Conservation (phyloP, 2,329 filamentous ascomycete genomes). For the Onygenales sp. region DNA sequence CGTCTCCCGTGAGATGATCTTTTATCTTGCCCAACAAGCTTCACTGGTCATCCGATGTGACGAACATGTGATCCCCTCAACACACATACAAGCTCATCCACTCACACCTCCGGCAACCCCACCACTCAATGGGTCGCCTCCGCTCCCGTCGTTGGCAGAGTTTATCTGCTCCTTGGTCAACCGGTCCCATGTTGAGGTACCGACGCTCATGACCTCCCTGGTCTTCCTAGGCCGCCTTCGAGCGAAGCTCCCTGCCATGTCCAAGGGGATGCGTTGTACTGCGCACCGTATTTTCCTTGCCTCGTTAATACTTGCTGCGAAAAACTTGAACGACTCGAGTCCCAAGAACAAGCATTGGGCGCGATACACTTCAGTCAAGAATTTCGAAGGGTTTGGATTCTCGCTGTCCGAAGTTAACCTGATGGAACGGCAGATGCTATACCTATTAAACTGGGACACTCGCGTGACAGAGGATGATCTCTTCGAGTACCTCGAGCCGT, state of each 20-base stretch:
- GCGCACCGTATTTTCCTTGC: slow-evolving; percentile 95
- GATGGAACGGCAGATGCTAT: slow-evolving; percentile 98
- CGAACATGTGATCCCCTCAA: slow-evolving; percentile 37
- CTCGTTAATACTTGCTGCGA: slow-evolving; percentile 59
- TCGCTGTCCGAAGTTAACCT: slow-evolving; percentile 92
- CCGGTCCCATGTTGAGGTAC: slow-evolving; percentile 91
- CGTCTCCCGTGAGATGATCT: slow-evolving; percentile 40
- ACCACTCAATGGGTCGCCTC: slow-evolving; percentile 39
- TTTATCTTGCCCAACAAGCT: slow-evolving; percentile 37
- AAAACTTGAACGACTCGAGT: slow-evolving; percentile 97
- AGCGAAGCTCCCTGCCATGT: slow-evolving; percentile 78
- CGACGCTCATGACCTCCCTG: slow-evolving; percentile 91
- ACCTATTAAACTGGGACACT: slow-evolving; percentile 89
- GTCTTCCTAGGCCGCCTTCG: slow-evolving; percentile 85
- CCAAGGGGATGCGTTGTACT: slow-evolving; percentile 92
- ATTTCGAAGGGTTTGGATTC: slow-evolving; percentile 74
- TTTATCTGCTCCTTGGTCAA: slow-evolving; percentile 90
- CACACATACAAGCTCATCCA: slow-evolving; percentile 38
- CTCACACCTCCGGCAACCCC: slow-evolving; percentile 53
- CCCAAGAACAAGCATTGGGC: slow-evolving; percentile 99
- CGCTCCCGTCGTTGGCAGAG: slow-evolving; percentile 69
- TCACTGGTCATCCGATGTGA: slow-evolving; percentile 41
- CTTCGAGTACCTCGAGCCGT: slow-evolving; percentile 75
- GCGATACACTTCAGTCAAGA: slow-evolving; percentile 71
- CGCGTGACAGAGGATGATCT: slow-evolving; percentile 78